These are phyloP conservation scores for Ophiostoma australiae DNA, from an alignment of 2,329 filamentous ascomycete species.

Conservation along the genomic window DNA sequence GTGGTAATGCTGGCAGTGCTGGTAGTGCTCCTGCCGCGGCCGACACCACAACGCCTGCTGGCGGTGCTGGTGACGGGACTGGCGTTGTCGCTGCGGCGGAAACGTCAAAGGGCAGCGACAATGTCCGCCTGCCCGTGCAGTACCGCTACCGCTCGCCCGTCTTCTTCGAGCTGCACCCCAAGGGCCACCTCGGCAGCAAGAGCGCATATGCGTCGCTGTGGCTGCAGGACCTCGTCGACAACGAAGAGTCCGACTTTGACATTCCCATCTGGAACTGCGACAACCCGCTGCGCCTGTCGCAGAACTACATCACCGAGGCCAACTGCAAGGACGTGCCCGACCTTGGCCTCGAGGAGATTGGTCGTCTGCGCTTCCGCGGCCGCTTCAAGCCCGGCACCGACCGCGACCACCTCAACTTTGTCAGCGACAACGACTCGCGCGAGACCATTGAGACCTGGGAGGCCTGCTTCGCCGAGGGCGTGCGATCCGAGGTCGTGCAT, in stretches of 20 bases:
- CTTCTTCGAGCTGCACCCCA: slow-evolving; percentile 76
- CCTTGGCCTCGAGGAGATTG: slow-evolving; percentile 71
- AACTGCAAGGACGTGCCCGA: slow-evolving; percentile 68
- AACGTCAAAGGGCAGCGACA: slow-evolving; percentile 31
- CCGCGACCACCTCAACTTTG: slow-evolving; percentile 74
- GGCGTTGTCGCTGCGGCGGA: slow-evolving; percentile 36
- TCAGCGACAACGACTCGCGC: slow-evolving; percentile 79
- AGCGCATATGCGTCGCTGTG: slow-evolving; percentile 77
- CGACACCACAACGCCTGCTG: background rate
- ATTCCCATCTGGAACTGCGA: slow-evolving; percentile 88
- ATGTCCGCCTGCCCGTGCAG: slow-evolving; percentile 75
- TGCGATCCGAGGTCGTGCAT: slow-evolving; percentile 64
- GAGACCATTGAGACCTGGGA: slow-evolving; percentile 96
- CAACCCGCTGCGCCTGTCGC: slow-evolving; percentile 68
- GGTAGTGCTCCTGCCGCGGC: background rate
- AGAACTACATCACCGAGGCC: slow-evolving; percentile 84
- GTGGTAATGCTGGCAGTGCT: background rate
- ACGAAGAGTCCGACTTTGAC: slow-evolving; percentile 70
- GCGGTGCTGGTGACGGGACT: slow-evolving; percentile 25
- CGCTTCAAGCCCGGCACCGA: slow-evolving; percentile 89
- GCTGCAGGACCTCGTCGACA: slow-evolving; percentile 80
- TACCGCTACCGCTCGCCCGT: slow-evolving; percentile 86
- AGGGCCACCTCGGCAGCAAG: slow-evolving; percentile 62
- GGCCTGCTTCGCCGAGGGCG: slow-evolving; percentile 81
- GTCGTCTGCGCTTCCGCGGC: slow-evolving; percentile 72